Conservation (phyloP, 768 basidiomycete species). For the Mycena leptocephala region DNA sequence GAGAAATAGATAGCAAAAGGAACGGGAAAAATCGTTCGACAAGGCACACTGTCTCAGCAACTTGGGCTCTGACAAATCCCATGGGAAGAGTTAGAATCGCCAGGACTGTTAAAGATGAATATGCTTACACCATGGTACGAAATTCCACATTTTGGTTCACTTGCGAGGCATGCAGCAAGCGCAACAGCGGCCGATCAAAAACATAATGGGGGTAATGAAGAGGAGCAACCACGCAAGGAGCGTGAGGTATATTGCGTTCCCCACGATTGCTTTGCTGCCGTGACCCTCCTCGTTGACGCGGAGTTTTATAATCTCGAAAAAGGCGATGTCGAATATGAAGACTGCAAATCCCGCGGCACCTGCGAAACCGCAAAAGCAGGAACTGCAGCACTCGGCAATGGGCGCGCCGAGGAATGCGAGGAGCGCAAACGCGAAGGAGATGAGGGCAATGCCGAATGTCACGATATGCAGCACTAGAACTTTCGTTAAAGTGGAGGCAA, state of each 20-base stretch:
- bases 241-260: constrained; percentile 23
- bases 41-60: no score
- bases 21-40: no score
- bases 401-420: constrained; percentile 11
- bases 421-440: constrained; percentile 16
- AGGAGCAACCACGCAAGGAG: constrained; percentile 22
- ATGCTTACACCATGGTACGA: no score
- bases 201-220: constrained; percentile 25
- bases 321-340: no score
- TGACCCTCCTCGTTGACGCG: constrained; percentile 14
- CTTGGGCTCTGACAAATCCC: no score
- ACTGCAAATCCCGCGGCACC: neutral
- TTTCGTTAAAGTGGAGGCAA: neutral
- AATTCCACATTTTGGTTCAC: no score
- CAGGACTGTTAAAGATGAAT: no score
- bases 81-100: no score
- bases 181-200: constrained; percentile 25
- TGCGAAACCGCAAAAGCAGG: constrained; percentile 19
- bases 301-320: constrained; percentile 21
- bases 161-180: constrained; percentile 28
- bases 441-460: constrained; percentile 10
- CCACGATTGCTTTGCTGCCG: constrained; percentile 16
- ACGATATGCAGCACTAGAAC: constrained; percentile 10
- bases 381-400: constrained; percentile 1
- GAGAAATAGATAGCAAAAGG: no score